Evolutionary conservation across 140 eudicot genomes (phyloP).

Genomic region (Stevia rebaudiana): DNA sequence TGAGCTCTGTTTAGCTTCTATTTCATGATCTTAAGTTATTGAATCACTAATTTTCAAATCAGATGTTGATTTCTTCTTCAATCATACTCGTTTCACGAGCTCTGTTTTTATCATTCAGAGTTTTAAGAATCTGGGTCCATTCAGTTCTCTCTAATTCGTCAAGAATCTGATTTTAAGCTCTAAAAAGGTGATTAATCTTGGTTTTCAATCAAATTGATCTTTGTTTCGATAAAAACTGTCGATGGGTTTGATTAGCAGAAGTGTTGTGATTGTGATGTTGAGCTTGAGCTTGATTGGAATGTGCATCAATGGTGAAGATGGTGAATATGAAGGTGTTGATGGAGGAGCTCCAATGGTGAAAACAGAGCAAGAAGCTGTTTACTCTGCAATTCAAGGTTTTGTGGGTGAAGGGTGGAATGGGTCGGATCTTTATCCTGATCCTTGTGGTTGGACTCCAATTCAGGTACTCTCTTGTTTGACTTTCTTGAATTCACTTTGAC

Average conservation of each 20-base stretch:
- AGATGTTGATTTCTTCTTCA: too few species aligned
- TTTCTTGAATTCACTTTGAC: not conserved
- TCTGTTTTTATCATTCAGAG: slow-evolving; percentile 1
- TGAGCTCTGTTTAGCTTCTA: slow-evolving; percentile 3
- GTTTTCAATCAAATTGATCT: not conserved
- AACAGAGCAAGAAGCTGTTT: slow-evolving; percentile 69
- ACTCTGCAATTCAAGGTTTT: slow-evolving; percentile 75
- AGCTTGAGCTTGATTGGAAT: slow-evolving; percentile 23
- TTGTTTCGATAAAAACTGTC: not conserved
- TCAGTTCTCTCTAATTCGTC: not conserved
- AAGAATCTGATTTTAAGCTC: not conserved
- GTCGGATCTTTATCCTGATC: slow-evolving; percentile 96
- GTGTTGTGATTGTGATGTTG: slow-evolving; percentile 19
- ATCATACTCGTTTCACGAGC: slow-evolving; percentile 10
- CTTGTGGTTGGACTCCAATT: slow-evolving; percentile 99
- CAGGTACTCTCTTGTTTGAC: slow-evolving; percentile 46
- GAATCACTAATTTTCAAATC: too few species aligned
- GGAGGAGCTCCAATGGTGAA: slow-evolving; percentile 69
- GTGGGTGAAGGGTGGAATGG: slow-evolving; percentile 95
- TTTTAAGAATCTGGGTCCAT: not conserved
- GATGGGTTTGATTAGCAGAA: slow-evolving; percentile 21
- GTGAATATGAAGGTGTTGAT: slow-evolving; percentile 15
- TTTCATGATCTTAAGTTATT: too few species aligned
- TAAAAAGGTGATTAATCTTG: not conserved
- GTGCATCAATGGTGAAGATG: slow-evolving; percentile 42